These are phyloP conservation scores for Globisporangium paroecandrum DNA, from an alignment of 352 stramenopile genomes.

Conservation along the genomic window DNA sequence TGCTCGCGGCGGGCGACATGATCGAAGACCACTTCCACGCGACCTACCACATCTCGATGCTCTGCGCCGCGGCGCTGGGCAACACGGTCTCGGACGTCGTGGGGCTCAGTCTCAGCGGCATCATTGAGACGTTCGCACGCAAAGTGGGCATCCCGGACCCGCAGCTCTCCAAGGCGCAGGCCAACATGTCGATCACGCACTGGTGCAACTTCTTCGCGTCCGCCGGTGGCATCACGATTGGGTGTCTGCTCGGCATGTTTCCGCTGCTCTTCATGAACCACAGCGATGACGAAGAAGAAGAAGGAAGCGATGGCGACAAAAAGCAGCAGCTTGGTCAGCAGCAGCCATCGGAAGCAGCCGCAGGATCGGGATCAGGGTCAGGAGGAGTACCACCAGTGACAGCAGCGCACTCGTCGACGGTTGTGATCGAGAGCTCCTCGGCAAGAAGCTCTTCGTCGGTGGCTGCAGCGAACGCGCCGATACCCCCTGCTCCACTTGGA, in stretches of 20 bases:
- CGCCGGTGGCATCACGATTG: slow-evolving; percentile 79
- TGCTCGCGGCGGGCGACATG: slow-evolving; percentile 89
- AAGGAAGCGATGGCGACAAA: slow-evolving; percentile 31
- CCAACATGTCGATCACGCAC: slow-evolving; percentile 69
- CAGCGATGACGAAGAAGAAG: slow-evolving; percentile 47
- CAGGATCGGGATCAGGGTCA: neutral
- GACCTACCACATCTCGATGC: slow-evolving; percentile 93
- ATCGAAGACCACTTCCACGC: slow-evolving; percentile 94
- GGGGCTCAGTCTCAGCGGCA: slow-evolving; percentile 90
- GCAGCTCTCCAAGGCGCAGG: slow-evolving; percentile 71
- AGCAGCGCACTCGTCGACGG: neutral
- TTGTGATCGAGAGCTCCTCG: slow-evolving; percentile 1
- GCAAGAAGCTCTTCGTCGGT: neutral
- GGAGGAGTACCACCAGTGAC: neutral
- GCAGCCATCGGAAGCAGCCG: slow-evolving; percentile 8
- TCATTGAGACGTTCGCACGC: slow-evolving; percentile 84
- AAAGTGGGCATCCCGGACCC: slow-evolving; percentile 66
- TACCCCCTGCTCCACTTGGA: neutral
- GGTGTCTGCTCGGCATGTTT: slow-evolving; percentile 90
- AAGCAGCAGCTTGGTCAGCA: slow-evolving; percentile 15
- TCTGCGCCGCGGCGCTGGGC: slow-evolving; percentile 92
- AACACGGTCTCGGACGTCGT: slow-evolving; percentile 95
- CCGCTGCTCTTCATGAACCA: slow-evolving; percentile 87
- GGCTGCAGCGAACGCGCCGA: neutral
- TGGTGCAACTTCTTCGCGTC: slow-evolving; percentile 78